Evolutionary conservation across 768 basidiomycete genomes (phyloP), one percentile per base, ranked within the genome.

Genomic region (Boletus eberwhitei): DNA sequence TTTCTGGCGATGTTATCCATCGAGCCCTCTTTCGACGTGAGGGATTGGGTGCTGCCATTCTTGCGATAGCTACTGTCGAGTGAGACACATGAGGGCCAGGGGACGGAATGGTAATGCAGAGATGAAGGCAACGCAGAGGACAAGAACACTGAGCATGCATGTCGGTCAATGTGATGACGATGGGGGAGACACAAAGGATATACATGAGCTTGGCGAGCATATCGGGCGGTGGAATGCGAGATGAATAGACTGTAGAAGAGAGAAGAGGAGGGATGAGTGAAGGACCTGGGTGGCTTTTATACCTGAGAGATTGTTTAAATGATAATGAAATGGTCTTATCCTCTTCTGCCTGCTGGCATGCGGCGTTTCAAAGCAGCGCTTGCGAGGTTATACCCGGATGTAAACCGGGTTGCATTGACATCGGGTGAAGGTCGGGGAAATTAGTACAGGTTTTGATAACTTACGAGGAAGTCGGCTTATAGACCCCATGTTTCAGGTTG

Each of bases 131-230:
- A 55, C 14, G 36, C 6, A 54, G 6, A 55, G 43, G 8, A 37
- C n/a, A 2, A 55, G 22, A 21, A n/a, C 29, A 13, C 43, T 55
- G 22, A 3, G 21, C 34, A 14, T 2, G 7, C 19, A 36, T 2
- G 9, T 5, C 6, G 12, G 32, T 45, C 36, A 55, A 43, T 17
- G 1, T 16, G 19, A 19, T 9, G 8, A 38, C 2, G 12, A 22
- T 17, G 5, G 16, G 29, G 3, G 5, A 12, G 41, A 31, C 6
- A 4, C 21, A 26, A 24, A 29, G 4, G 29, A 40, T 14, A 22
- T 40, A 55, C 54, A 43, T n/a, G 24, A 45, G 32, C 24, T 55
- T 44, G 43, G 31, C 8, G 14, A 52, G 35, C 52, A 53, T 53
- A 14, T 39, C 6, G 19, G 12, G 8, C 3, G 22, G 12, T 17